Conservation (phyloP, 192 early-diverging fungal species). For the Coemansia sp. region DNA sequence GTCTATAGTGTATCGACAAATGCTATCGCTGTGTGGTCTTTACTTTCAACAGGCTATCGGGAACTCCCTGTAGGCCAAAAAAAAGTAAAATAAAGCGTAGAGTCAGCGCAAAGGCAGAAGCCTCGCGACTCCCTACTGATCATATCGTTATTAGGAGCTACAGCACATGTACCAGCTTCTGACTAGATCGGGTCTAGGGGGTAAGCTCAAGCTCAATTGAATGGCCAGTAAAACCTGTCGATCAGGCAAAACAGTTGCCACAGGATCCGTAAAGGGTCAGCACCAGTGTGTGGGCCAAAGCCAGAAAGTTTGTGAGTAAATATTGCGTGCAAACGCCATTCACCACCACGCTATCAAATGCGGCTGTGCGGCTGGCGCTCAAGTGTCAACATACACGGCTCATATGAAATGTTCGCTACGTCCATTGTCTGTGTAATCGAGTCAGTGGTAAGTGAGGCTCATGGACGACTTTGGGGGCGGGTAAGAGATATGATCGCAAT, state of each 20-base stretch:
- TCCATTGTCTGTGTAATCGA: conserved; percentile 1
- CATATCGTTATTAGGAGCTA: background rate
- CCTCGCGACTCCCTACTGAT: background rate
- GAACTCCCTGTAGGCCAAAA: background rate
- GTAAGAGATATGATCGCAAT: background rate
- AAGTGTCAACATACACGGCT: conserved; percentile 3
- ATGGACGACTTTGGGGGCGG: background rate
- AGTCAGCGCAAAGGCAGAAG: background rate
- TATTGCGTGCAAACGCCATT: background rate
- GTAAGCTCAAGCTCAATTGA: background rate
- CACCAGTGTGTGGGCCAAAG: background rate
- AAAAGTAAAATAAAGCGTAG: background rate
- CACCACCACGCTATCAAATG: background rate
- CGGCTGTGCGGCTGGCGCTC: background rate
- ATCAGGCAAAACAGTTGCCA: background rate
- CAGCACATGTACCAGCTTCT: background rate
- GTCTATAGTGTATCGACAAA: background rate
- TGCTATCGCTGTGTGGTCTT: background rate
- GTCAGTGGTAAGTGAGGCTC: background rate
- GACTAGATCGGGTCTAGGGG: background rate
- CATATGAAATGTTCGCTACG: background rate
- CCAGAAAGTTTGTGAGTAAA: background rate
- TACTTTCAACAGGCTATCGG: background rate
- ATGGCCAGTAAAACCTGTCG: background rate
- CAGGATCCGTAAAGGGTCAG: background rate